Conservation (phyloP, 768 basidiomycete species). For the Psilocybe sp. region DNA sequence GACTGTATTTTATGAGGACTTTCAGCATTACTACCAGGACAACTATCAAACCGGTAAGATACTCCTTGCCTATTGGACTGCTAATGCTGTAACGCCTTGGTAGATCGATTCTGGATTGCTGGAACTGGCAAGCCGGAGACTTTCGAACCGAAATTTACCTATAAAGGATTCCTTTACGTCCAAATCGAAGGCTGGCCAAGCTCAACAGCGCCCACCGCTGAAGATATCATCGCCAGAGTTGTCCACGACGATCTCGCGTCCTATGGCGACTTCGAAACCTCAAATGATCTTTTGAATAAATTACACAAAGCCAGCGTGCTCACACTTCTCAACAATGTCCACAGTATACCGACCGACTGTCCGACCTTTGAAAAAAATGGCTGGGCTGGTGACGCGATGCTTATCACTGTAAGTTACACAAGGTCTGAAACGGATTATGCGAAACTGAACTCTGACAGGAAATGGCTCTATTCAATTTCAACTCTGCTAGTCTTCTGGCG, state of each 20-base stretch:
- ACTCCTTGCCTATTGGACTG: neutral
- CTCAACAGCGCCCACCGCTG: slow-evolving; percentile 1
- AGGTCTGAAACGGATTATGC: neutral
- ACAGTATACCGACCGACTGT: slow-evolving; percentile 17
- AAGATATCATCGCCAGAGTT: slow-evolving; percentile 3
- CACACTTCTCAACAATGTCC: slow-evolving; percentile 8
- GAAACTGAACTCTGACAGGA: slow-evolving; percentile 12
- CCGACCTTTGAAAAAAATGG: slow-evolving; percentile 31
- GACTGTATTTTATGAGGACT: slow-evolving; percentile 6
- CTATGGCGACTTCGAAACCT: slow-evolving; percentile 3
- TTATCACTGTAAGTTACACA: slow-evolving; percentile 20
- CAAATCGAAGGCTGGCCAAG: slow-evolving; percentile 10
- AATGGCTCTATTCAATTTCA: slow-evolving; percentile 27
- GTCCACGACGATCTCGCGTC: slow-evolving; percentile 7
- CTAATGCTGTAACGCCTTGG: neutral
- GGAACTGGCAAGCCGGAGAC: slow-evolving; percentile 6
- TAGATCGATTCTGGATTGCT: slow-evolving; percentile 10
- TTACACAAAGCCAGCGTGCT: slow-evolving; percentile 4
- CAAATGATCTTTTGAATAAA: slow-evolving; percentile 6
- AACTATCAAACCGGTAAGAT: slow-evolving; percentile 8
- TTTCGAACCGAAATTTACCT: slow-evolving; percentile 10
- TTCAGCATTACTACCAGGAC: slow-evolving; percentile 5
- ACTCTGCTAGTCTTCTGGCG: slow-evolving; percentile 21
- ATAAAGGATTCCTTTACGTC: slow-evolving; percentile 9
- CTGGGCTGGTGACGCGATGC: slow-evolving; percentile 28